A percentile compares a stretch with the other conserved stretches of the same genome.
phyloP scores from a whole-genome alignment of 2,329 filamentous ascomycete species.

The Monilinia polystroma region DNA sequence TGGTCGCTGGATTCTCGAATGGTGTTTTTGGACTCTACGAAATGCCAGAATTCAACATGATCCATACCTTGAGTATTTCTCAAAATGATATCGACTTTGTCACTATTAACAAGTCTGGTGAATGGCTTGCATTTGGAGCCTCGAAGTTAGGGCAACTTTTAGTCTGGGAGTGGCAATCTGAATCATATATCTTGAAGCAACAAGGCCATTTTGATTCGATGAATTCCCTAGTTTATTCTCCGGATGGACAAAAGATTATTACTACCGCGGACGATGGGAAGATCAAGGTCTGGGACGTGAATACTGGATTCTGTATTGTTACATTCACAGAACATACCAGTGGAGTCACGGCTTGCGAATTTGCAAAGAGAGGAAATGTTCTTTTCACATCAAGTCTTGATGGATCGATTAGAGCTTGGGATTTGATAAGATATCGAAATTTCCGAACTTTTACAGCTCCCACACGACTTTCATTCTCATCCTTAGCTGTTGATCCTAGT shows the following conservation, averaged over 20 bases:
- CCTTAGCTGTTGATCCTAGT: constrained; percentile 92
- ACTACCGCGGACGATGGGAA: constrained; percentile 96
- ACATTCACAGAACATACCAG: constrained; percentile 97
- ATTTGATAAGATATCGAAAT: constrained; percentile 92
- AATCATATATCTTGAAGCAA: constrained; percentile 97
- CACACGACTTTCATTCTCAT: constrained; percentile 86
- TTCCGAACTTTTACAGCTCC: constrained; percentile 97
- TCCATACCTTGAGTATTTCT: constrained; percentile 90
- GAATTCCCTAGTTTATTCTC: constrained; percentile 89
- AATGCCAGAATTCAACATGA: constrained; percentile 91
- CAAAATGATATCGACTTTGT: constrained; percentile 96
- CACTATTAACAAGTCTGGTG: constrained; percentile 88
- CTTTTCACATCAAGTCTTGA: constrained; percentile 94
- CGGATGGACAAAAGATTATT: constrained; percentile 88
- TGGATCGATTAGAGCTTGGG: constrained; percentile 92
- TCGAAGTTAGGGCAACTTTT: constrained; percentile 94
- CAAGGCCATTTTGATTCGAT: constrained; percentile 96
- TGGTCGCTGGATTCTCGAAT: constrained; percentile 96
- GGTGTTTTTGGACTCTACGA: constrained; percentile 94
- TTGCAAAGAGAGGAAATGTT: constrained; percentile 92
- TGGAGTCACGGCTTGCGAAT: constrained; percentile 90
- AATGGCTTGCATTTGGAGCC: constrained; percentile 96
- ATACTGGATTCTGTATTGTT: constrained; percentile 95
- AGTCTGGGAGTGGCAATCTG: constrained; percentile 99
- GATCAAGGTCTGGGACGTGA: constrained; percentile 97